phyloP scores from a whole-genome alignment of 169 alveolate genomes.

The Eimeria brunetti region DNA sequence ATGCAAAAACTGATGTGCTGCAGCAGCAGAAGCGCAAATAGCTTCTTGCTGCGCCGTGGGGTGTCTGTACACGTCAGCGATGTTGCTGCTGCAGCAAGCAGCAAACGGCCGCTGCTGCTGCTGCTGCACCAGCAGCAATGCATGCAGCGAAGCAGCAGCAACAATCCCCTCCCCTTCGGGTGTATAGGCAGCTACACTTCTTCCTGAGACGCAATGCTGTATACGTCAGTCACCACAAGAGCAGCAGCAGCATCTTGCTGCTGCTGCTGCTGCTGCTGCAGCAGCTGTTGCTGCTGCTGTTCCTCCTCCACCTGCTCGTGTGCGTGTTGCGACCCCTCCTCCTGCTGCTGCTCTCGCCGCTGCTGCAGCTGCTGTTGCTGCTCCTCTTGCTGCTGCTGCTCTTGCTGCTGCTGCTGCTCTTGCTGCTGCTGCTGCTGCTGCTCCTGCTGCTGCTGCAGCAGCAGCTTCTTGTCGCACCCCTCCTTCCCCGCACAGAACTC shows the following conservation, averaged over 20 bases:
- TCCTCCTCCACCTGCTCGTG: background rate
- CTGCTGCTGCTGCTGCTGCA: background rate
- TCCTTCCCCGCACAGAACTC: slow-evolving; percentile 13
- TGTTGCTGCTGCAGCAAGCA: background rate
- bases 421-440: background rate
- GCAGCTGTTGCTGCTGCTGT: background rate
- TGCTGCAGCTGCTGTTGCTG: slow-evolving; percentile 23
- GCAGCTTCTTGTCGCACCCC: slow-evolving; percentile 23
- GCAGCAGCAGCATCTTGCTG: background rate
- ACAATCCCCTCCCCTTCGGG: background rate
- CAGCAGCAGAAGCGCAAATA: no score
- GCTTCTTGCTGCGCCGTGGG: background rate
- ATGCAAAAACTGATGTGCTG: background rate
- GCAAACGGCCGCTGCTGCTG: background rate
- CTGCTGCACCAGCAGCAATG: background rate
- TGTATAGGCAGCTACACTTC: slow-evolving; percentile 15
- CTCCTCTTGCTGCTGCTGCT: background rate
- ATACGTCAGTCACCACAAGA: slow-evolving; percentile 9
- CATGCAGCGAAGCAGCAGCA: background rate
- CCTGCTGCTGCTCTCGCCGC: background rate
- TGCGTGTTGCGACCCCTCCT: background rate
- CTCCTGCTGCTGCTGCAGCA: background rate
- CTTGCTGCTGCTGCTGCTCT: background rate
- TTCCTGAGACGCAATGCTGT: background rate
- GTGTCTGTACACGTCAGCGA: background rate